These are phyloP conservation scores for Xerocomus potaroensis DNA, from an alignment of 768 basidiomycete genomes.

Conservation along the genomic window DNA sequence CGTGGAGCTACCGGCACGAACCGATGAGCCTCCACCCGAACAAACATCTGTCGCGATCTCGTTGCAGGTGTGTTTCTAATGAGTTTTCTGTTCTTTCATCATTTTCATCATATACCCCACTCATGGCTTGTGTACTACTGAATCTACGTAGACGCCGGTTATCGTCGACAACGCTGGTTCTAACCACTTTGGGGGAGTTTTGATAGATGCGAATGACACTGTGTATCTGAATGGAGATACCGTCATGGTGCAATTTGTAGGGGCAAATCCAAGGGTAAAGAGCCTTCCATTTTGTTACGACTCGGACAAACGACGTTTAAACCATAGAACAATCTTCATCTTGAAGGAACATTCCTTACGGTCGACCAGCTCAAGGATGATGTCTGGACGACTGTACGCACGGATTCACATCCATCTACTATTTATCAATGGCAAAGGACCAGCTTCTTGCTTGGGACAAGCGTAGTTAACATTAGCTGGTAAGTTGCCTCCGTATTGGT, in stretches of 20 bases:
- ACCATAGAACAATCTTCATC: constrained; percentile 66
- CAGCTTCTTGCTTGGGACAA: constrained; percentile 53
- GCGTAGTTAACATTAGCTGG: constrained; percentile 66
- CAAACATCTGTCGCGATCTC: constrained; percentile 65
- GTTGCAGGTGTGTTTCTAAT: constrained; percentile 47
- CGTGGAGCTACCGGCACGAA: constrained; percentile 41
- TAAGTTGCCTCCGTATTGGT: constrained; percentile 28
- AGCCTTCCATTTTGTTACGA: background rate
- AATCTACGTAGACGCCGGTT: constrained; percentile 46
- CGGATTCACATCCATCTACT: constrained; percentile 79
- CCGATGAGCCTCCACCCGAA: constrained; percentile 62
- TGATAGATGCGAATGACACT: constrained; percentile 47
- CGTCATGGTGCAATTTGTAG: constrained; percentile 62
- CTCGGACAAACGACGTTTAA: background rate
- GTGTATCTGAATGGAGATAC: constrained; percentile 55
- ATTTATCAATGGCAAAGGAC: constrained; percentile 61
- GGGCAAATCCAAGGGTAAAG: constrained; percentile 72
- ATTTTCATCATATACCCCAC: too few species aligned
- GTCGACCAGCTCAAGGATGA: constrained; percentile 51
- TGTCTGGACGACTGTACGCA: constrained; percentile 54
- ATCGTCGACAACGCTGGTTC: constrained; percentile 55
- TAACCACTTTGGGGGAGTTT: constrained; percentile 58
- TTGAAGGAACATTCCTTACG: constrained; percentile 69
- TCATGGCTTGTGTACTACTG: too few species aligned
- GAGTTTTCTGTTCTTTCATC: too few species aligned